Evolutionary conservation across 2,329 filamentous ascomycete species (phyloP).

Genomic region (Pseudogymnoascus pannorum): DNA sequence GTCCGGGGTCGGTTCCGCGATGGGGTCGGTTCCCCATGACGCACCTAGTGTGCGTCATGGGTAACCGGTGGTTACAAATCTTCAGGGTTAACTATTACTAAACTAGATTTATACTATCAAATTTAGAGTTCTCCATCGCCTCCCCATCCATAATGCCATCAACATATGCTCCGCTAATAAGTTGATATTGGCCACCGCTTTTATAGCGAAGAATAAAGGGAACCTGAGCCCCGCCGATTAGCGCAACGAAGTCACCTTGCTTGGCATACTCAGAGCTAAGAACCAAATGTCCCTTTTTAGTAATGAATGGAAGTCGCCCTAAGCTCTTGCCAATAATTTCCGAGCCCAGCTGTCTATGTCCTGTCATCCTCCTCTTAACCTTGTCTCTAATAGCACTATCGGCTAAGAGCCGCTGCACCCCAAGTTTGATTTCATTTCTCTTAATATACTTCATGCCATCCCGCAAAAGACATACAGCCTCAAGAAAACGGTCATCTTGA

Average conservation of each 20-base stretch:
- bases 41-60: too few species aligned
- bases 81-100: slow-evolving; percentile 1
- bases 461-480: slow-evolving; percentile 10
- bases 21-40: too few species aligned
- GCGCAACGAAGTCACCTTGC: slow-evolving; percentile 10
- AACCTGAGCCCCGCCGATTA: slow-evolving; percentile 11
- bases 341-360: not conserved
- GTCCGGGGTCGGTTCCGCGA: too few species aligned
- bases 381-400: slow-evolving; percentile 7
- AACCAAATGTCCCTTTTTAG: slow-evolving; percentile 13
- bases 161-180: slow-evolving; percentile 25
- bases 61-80: too few species aligned
- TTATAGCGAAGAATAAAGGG: slow-evolving; percentile 10
- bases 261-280: slow-evolving; percentile 12
- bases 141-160: slow-evolving; percentile 26
- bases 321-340: slow-evolving; percentile 13
- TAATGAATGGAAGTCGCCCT: slow-evolving; percentile 15
- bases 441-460: slow-evolving; percentile 13
- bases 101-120: slow-evolving; percentile 11
- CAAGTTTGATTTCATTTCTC: slow-evolving; percentile 11
- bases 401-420: slow-evolving; percentile 7
- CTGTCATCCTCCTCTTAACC: slow-evolving; percentile 7
- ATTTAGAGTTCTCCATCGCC: slow-evolving; percentile 11
- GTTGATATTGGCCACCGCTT: slow-evolving; percentile 15
- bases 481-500: slow-evolving; percentile 9